Percentiles rank a stretch among this genome's conserved stretches.
These are phyloP conservation scores for Colletotrichum tropicale DNA, from an alignment of 2,329 filamentous ascomycete species.

Conservation along the genomic window DNA sequence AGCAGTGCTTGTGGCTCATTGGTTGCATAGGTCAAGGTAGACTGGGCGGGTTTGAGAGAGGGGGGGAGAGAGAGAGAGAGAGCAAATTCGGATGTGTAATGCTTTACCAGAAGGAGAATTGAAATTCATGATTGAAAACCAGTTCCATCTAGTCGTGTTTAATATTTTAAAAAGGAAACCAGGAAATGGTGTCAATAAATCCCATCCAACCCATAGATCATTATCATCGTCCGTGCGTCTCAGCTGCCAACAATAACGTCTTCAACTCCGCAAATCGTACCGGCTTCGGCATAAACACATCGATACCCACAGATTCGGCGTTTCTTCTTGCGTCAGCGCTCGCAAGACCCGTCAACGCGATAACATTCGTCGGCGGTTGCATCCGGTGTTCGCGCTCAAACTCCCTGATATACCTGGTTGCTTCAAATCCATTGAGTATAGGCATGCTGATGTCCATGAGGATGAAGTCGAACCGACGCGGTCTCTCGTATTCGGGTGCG, in stretches of 20 bases:
- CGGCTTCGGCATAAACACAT: constrained; percentile 57
- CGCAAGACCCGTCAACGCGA: constrained; percentile 58
- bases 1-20: too few species aligned
- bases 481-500: neutral
- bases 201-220: neutral
- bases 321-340: constrained; percentile 52
- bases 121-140: neutral
- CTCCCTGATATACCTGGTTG: constrained; percentile 52
- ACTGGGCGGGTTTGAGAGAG: fast-evolving
- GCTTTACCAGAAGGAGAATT: neutral
- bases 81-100: neutral
- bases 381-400: constrained; percentile 47
- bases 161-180: neutral
- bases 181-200: neutral
- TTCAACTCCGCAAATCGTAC: constrained; percentile 48
- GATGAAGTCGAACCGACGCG: constrained; percentile 34
- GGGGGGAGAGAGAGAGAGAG: neutral
- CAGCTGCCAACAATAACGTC: constrained; percentile 29
- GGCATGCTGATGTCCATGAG: constrained; percentile 62
- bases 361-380: constrained; percentile 44
- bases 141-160: neutral
- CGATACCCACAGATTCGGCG: constrained; percentile 52
- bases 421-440: constrained; percentile 54
- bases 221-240: neutral
- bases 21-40: fast-evolving